phyloP scores from a whole-genome alignment of 352 stramenopile species.

The Phytophthora constricta region DNA sequence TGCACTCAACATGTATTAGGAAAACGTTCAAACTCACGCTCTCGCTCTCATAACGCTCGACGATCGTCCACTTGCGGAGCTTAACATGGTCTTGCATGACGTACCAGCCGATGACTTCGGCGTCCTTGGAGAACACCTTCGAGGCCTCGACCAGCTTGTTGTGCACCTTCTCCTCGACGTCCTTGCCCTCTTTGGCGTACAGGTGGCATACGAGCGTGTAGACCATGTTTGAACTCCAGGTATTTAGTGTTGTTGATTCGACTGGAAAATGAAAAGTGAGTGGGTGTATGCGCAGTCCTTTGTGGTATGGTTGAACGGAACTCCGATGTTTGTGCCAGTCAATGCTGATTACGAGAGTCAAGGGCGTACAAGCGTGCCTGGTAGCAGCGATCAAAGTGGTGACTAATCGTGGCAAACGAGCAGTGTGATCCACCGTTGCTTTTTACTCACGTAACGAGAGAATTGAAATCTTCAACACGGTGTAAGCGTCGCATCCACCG shows the following conservation, averaged over 20 bases:
- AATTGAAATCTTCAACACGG: too few relatives aligned
- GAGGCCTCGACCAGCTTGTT: conserved; percentile 35
- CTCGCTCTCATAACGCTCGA: conserved; percentile 31
- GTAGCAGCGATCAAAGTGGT: too few relatives aligned
- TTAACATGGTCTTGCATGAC: conserved; percentile 37
- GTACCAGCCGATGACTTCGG: conserved; percentile 25
- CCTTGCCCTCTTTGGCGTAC: conserved; percentile 34
- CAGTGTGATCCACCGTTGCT: too few relatives aligned
- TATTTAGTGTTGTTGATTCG: background rate
- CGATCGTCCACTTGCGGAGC: conserved; percentile 34
- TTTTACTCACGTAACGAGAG: too few relatives aligned
- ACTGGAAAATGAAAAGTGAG: conserved; percentile 22
- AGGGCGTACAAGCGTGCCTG: too few relatives aligned
- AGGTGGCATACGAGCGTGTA: conserved; percentile 35
- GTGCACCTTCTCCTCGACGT: conserved; percentile 34
- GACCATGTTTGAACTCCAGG: conserved; percentile 19
- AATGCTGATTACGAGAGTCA: too few relatives aligned
- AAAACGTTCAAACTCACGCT: conserved; percentile 20
- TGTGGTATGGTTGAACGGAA: too few relatives aligned
- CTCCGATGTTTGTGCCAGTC: too few relatives aligned
- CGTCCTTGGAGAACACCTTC: conserved; percentile 31
- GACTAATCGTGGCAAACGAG: too few relatives aligned
- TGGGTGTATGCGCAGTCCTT: background rate
- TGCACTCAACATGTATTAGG: background rate
- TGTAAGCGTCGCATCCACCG: too few relatives aligned